phyloP scores from a whole-genome alignment of 768 basidiomycete species.

The Gloeopeniophorella convolvens region DNA sequence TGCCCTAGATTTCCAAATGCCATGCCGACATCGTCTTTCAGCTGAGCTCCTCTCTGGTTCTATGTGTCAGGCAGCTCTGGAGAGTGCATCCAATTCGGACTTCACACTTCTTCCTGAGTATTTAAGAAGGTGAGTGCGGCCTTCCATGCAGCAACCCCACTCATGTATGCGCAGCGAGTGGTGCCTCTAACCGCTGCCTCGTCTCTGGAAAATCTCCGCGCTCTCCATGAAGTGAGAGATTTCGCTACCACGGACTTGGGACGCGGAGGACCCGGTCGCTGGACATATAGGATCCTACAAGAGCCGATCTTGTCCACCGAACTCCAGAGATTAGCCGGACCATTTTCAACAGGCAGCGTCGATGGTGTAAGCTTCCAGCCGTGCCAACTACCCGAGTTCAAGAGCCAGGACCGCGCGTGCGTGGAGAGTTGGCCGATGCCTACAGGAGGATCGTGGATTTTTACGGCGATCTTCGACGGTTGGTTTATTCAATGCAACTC shows the following conservation, averaged over 20 bases:
- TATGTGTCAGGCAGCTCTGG: background rate
- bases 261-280: constrained; percentile 41
- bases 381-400: constrained; percentile 29
- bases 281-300: constrained; percentile 46
- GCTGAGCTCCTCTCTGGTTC: constrained; percentile 2
- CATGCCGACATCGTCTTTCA: constrained; percentile 12
- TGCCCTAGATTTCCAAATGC: constrained; percentile 19
- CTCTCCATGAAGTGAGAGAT: constrained; percentile 47
- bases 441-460: constrained; percentile 35
- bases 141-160: constrained; percentile 10
- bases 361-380: constrained; percentile 42
- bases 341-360: constrained; percentile 29
- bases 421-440: constrained; percentile 37
- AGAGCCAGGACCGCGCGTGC: constrained; percentile 38
- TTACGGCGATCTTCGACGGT: constrained; percentile 45
- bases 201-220: constrained; percentile 41
- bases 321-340: constrained; percentile 33
- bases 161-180: constrained; percentile 25
- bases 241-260: constrained; percentile 50
- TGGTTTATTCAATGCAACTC: constrained; percentile 11
- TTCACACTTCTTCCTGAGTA: background rate
- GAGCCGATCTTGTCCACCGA: constrained; percentile 37
- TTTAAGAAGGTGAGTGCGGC: constrained; percentile 4
- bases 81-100: constrained; percentile 10
- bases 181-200: constrained; percentile 41